Evolutionary conservation across 352 stramenopile genomes (phyloP).

Genomic region (Blastocystis sp.): DNA sequence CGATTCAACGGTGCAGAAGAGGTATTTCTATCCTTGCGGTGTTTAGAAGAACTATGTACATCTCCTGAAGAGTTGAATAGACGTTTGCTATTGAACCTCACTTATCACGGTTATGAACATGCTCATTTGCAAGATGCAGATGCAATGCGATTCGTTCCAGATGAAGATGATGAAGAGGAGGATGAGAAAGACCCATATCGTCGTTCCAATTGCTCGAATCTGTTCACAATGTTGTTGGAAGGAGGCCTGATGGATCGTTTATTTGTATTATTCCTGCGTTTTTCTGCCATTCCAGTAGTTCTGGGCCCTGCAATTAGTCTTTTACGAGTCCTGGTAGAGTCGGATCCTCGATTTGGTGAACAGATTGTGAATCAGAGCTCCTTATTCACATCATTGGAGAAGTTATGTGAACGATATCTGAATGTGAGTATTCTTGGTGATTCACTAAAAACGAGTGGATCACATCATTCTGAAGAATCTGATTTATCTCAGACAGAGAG

Average conservation of each 20-base stretch:
- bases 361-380: not conserved
- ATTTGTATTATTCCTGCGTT: not conserved
- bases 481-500: no score
- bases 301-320: not conserved
- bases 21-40: conserved; percentile 7
- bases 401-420: not conserved
- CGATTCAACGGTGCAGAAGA: not conserved
- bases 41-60: conserved; percentile 32
- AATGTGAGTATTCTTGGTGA: no score
- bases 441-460: no score
- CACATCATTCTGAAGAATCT: no score
- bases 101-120: not conserved
- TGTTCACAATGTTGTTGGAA: conserved; percentile 45
- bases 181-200: not conserved
- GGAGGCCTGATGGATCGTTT: not conserved
- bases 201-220: not conserved
- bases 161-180: not conserved
- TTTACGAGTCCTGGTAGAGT: conserved; percentile 9
- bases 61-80: not conserved
- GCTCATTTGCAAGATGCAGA: conserved; percentile 21
- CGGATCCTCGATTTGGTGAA: conserved; percentile 14
- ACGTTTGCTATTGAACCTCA: not conserved
- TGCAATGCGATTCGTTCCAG: not conserved
- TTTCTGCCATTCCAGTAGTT: not conserved
- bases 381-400: not conserved